Evolutionary conservation across 2,329 filamentous ascomycete species (phyloP), one percentile per base, ranked within the genome.

Genomic region (Lecanicillium sp.): DNA sequence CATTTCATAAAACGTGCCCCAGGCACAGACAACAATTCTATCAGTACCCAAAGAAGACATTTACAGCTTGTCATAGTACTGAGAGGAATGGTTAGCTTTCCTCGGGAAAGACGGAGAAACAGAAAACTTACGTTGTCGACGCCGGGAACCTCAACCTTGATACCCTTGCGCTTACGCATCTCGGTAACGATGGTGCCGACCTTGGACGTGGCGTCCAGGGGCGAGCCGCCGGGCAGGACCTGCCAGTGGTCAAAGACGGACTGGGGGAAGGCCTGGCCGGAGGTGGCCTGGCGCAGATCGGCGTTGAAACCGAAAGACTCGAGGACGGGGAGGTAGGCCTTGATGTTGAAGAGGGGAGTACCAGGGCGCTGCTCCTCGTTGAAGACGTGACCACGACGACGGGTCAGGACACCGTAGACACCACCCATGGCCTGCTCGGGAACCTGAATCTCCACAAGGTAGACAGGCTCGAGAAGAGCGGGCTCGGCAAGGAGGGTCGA

Each of bases 21-120:
- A 60, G 68, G 65, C 70, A 69, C 65, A 60, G 66, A 62, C 63
- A 63, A 60, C 62, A 65, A 66, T 65, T 74, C 67, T 68, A 69
- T 73, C 63, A 66, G 63, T 64, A 63, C 62, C 60, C 62, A 60
- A 59, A 62, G 61, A 65, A 68, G 60, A 62, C 64, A 65, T 70
- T 81, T 95, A 96, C 78, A 96, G 84, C 86, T 96, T 96, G 85
- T 96, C 90, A 77, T 95, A 95, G 86, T 95, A 95, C 87, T 95
- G 38, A 15, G 24, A 48, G 1, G 5, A 5, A 30, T 42, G n/a
- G 66, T 62, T 62, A 58, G 58, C 48, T 40, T 56, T 44, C 20
- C 35, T 15, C 32, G 21, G 24, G 30, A 23, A 32, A 3, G 20
- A 8, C 35, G 21, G 30, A 5, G 30, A 36, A 27, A 14, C 23